phyloP scores from a whole-genome alignment of 352 stramenopile genomes.

The Globisporangium sylvaticum region DNA sequence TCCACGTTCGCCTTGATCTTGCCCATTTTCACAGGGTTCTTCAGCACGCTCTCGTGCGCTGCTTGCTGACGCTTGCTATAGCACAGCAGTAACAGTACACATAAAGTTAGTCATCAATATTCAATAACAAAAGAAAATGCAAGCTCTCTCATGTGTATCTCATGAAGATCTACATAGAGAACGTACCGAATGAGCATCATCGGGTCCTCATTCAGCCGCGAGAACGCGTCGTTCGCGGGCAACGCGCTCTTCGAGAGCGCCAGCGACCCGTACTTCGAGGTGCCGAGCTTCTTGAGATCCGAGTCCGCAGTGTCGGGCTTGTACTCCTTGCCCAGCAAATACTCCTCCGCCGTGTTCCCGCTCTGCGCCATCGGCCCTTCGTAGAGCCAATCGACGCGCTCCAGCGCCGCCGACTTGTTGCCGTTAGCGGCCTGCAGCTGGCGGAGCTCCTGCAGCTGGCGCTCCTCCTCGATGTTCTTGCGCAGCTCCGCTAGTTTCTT shows the following conservation, averaged over 20 bases:
- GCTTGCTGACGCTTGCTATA: conserved; percentile 65
- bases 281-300: conserved; percentile 47
- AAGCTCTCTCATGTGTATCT: neutral
- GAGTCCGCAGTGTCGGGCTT: conserved; percentile 41
- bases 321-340: conserved; percentile 91
- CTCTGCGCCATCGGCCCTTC: conserved; percentile 84
- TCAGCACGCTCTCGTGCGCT: conserved; percentile 80
- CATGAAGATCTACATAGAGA: conserved; percentile 1
- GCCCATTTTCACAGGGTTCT: conserved; percentile 90
- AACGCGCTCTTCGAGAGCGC: conserved; percentile 46
- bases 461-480: conserved; percentile 95
- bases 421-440: conserved; percentile 86
- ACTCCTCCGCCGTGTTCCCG: conserved; percentile 83
- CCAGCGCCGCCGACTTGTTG: conserved; percentile 73
- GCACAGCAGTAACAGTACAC: neutral
- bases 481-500: conserved; percentile 93
- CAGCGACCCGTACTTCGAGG: conserved; percentile 66
- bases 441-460: conserved; percentile 93
- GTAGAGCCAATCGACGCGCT: conserved; percentile 96
- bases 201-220: conserved; percentile 92
- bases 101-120: neutral
- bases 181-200: conserved; percentile 92
- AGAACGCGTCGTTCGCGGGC: conserved; percentile 90
- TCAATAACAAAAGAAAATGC: neutral
- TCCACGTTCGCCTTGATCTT: conserved; percentile 82